These are phyloP conservation scores for Nicotiana tomentosiformis DNA, from an alignment of 257 asterid genomes.

Conservation along the genomic window DNA sequence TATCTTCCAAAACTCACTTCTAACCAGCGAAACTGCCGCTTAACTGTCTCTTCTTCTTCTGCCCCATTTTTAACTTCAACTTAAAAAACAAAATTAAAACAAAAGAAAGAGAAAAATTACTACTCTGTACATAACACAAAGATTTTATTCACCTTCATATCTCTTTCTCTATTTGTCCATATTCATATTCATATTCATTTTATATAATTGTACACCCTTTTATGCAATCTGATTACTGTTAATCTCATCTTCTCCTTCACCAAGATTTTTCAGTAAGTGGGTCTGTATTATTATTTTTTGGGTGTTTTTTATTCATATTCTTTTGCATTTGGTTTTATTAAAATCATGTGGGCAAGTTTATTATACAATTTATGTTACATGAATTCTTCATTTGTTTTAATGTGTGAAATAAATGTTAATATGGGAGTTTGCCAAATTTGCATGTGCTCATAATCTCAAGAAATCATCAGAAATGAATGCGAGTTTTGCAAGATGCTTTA, in stretches of 20 bases:
- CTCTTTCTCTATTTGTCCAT: not conserved
- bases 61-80: not conserved
- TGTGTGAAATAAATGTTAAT: not conserved
- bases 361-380: not conserved
- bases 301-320: not conserved
- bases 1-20: slow-evolving; percentile 13
- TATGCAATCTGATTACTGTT: slow-evolving; percentile 26
- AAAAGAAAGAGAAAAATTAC: not conserved
- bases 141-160: not conserved
- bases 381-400: not conserved
- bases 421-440: too few relatives aligned
- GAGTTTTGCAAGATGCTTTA: not conserved
- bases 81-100: not conserved
- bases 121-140: not conserved
- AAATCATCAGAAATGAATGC: slow-evolving; percentile 12
- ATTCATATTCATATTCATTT: not conserved
- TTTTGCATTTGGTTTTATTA: slow-evolving; percentile 1
- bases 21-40: slow-evolving; percentile 46
- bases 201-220: slow-evolving; percentile 19
- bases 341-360: slow-evolving; percentile 22
- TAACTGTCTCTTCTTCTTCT: slow-evolving; percentile 21
- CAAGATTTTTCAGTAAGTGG: slow-evolving; percentile 51
- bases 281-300: not conserved
- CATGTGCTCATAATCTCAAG: slow-evolving; percentile 12
- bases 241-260: slow-evolving; percentile 14